phyloP scores from a whole-genome alignment of 768 basidiomycete genomes.

The Gymnopilus dilepis region DNA sequence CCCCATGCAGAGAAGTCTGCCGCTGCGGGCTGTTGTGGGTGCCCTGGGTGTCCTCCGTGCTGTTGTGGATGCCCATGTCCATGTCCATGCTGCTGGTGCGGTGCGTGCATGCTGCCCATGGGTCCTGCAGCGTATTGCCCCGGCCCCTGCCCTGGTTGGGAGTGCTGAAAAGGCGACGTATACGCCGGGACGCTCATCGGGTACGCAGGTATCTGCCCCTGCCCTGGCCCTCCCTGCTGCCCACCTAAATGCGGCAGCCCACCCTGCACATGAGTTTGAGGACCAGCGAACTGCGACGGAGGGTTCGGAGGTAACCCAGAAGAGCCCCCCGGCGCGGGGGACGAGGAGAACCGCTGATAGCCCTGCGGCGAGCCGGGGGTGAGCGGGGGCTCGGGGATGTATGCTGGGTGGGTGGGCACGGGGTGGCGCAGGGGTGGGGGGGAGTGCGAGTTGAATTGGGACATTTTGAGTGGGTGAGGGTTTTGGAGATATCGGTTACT shows the following conservation, averaged over 20 bases:
- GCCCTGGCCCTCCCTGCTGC: conserved; percentile 32
- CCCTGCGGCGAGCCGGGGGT: conserved; percentile 77
- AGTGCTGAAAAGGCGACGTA: conserved; percentile 55
- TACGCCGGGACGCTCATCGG: conserved; percentile 50
- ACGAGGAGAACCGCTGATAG: conserved; percentile 74
- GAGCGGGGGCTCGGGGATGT: conserved; percentile 82
- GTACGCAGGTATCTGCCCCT: conserved; percentile 30
- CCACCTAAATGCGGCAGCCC: conserved; percentile 11
- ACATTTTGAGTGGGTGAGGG: conserved; percentile 24
- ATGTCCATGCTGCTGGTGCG: conserved; percentile 36
- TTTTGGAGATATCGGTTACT: not conserved
- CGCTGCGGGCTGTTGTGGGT: conserved; percentile 35
- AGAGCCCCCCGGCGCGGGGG: conserved; percentile 47
- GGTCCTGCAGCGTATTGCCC: conserved; percentile 17
- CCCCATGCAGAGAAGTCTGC: conserved; percentile 78
- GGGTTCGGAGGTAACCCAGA: not conserved
- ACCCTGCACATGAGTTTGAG: not conserved
- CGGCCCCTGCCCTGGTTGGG: conserved; percentile 40
- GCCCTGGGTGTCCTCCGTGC: conserved; percentile 36
- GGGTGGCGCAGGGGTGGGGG: conserved; percentile 88
- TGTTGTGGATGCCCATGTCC: no score
- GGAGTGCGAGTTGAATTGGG: conserved; percentile 47
- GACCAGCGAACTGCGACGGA: not conserved
- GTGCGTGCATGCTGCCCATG: conserved; percentile 17
- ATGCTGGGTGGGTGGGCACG: conserved; percentile 85